A percentile compares a stretch with the other conserved stretches of the same genome.
Conservation (phyloP, 2,329 filamentous ascomycete genomes). For the Nannizzia gypsea region DNA sequence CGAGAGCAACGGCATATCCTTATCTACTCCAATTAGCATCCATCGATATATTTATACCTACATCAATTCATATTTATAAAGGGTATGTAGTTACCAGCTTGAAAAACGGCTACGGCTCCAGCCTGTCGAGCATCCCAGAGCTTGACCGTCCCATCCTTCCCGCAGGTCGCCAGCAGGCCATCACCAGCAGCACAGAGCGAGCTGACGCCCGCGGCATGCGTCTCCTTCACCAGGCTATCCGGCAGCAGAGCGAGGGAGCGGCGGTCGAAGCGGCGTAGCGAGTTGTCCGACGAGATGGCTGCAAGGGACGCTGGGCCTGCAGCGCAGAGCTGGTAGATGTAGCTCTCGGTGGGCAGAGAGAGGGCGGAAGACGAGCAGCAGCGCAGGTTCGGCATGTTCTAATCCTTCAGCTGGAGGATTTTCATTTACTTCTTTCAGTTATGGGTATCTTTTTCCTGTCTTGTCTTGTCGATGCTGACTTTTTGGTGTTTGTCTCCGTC, state of each 20-base stretch:
- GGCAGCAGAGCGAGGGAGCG: slow-evolving; percentile 22
- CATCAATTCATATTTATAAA: too few species aligned
- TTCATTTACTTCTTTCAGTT: too few species aligned
- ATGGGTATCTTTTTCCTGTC: too few species aligned
- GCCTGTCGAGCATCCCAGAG: slow-evolving; percentile 31
- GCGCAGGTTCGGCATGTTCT: slow-evolving; percentile 5
- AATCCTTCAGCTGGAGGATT: background rate
- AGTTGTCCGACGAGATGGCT: slow-evolving; percentile 37
- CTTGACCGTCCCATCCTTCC: slow-evolving; percentile 32
- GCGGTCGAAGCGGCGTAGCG: slow-evolving; percentile 32
- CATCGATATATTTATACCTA: background rate
- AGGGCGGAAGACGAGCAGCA: slow-evolving; percentile 23
- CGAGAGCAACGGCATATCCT: slow-evolving; percentile 41
- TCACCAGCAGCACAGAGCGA: slow-evolving; percentile 19
- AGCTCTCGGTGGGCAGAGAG: slow-evolving; percentile 29
- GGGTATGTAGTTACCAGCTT: slow-evolving; percentile 21
- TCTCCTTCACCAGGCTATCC: slow-evolving; percentile 11
- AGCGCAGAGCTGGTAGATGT: slow-evolving; percentile 32
- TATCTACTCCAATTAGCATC: slow-evolving; percentile 26
- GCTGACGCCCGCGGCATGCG: slow-evolving; percentile 27
- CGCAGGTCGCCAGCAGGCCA: slow-evolving; percentile 14
- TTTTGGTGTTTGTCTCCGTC: background rate
- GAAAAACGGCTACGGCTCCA: slow-evolving; percentile 24
- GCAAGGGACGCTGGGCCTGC: slow-evolving; percentile 25
- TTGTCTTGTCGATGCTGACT: too few species aligned